Evolutionary conservation across 345 rosid species (phyloP).

Genomic region (Salix koriyanagi): DNA sequence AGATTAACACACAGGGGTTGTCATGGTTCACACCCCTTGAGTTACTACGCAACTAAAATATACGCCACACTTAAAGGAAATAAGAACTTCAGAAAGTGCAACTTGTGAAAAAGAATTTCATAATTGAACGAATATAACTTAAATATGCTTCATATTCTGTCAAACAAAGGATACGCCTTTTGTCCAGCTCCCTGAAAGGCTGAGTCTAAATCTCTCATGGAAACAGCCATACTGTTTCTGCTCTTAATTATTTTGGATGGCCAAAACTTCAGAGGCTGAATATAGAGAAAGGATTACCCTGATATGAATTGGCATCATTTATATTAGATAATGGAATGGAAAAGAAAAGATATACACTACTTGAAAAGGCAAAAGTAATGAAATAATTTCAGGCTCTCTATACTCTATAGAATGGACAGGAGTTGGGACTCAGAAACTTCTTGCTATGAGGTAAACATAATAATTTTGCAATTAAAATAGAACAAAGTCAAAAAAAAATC

Average conservation of each 20-base stretch:
- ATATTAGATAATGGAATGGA: neutral
- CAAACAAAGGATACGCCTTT: conserved; percentile 81
- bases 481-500: neutral
- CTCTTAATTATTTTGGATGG: conserved; percentile 32
- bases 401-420: neutral
- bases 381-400: conserved; percentile 1
- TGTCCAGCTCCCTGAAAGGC: conserved; percentile 98
- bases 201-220: conserved; percentile 96
- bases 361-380: conserved; percentile 3
- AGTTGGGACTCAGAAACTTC: neutral
- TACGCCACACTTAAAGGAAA: neutral
- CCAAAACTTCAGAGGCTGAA: conserved; percentile 25
- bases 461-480: neutral
- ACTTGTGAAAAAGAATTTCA: neutral
- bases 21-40: neutral
- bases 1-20: neutral
- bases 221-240: conserved; percentile 70
- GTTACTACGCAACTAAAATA: too few species aligned
- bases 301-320: conserved; percentile 23
- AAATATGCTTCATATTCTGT: conserved; percentile 12
- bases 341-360: neutral
- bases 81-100: neutral
- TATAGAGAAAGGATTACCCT: conserved; percentile 26
- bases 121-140: neutral
- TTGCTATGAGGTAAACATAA: neutral